A percentile compares a stretch with the other conserved stretches of the same genome.
These are phyloP conservation scores for Parastagonospora avenae DNA, from an alignment of 2,329 filamentous ascomycete genomes.

Conservation along the genomic window DNA sequence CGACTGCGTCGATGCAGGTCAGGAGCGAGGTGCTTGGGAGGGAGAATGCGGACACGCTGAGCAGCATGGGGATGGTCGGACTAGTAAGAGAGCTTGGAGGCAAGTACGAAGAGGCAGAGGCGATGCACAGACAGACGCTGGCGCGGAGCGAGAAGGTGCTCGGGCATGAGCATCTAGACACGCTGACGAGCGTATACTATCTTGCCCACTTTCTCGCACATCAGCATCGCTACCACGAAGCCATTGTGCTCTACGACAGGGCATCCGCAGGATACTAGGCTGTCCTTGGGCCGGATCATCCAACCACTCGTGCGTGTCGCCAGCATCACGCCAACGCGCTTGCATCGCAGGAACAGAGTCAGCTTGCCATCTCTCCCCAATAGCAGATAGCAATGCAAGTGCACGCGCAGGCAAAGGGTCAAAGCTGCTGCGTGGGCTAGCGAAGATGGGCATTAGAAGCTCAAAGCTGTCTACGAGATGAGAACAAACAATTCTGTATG, in stretches of 20 bases:
- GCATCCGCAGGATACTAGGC: not conserved
- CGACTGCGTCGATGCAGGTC: slow-evolving; percentile 6
- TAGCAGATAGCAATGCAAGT: no score
- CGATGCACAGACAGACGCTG: not conserved
- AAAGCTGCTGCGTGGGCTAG: slow-evolving; percentile 1
- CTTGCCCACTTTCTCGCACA: not conserved
- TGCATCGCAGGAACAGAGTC: no score
- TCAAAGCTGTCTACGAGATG: not conserved
- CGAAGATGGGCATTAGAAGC: slow-evolving; percentile 4
- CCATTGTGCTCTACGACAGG: not conserved
- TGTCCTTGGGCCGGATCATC: not conserved
- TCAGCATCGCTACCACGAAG: not conserved
- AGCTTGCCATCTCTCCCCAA: no score
- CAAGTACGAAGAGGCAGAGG: slow-evolving; percentile 12
- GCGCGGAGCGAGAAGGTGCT: not conserved
- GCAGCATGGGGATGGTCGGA: slow-evolving; percentile 7
- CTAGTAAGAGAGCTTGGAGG: slow-evolving; percentile 2
- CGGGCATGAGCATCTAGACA: not conserved
- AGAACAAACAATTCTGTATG: not conserved
- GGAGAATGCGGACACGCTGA: slow-evolving; percentile 7
- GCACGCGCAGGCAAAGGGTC: no score
- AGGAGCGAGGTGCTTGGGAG: slow-evolving; percentile 7
- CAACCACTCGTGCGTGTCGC: not conserved
- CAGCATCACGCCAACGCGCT: no score
- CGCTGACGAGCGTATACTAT: not conserved